Evolutionary conservation across 2,329 filamentous ascomycete genomes (phyloP).

Genomic region (Phaeosphaeriaceae sp.): DNA sequence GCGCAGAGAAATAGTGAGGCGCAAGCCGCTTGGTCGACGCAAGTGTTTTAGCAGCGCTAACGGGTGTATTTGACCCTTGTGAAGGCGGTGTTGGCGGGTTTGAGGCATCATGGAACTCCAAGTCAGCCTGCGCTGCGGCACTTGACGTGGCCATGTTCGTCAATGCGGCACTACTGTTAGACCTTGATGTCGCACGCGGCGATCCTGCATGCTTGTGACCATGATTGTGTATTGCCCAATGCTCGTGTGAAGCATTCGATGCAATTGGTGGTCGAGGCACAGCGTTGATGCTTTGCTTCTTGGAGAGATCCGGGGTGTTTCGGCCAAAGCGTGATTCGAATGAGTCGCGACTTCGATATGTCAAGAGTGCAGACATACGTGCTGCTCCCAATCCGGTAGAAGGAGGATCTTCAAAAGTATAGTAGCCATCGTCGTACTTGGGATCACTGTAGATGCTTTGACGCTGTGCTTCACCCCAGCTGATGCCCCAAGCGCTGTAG

Average conservation of each 20-base stretch:
- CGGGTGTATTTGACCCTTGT: slow-evolving; percentile 20
- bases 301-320: slow-evolving; percentile 86
- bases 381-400: slow-evolving; percentile 87
- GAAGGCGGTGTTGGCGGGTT: slow-evolving; percentile 36
- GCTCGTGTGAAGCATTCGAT: slow-evolving; percentile 49
- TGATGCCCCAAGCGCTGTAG: slow-evolving; percentile 89
- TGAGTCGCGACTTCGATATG: slow-evolving; percentile 94
- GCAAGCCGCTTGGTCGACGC: slow-evolving; percentile 50
- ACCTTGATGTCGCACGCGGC: slow-evolving; percentile 48
- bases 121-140: slow-evolving; percentile 45
- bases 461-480: slow-evolving; percentile 86
- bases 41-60: slow-evolving; percentile 13
- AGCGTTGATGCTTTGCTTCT: slow-evolving; percentile 82
- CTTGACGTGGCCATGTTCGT: slow-evolving; percentile 13
- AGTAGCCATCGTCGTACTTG: slow-evolving; percentile 98
- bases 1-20: slow-evolving; percentile 92
- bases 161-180: slow-evolving; percentile 40
- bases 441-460: slow-evolving; percentile 98
- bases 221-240: slow-evolving; percentile 62
- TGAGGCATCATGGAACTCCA: slow-evolving; percentile 56
- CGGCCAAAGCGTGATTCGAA: slow-evolving; percentile 95
- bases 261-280: slow-evolving; percentile 57
- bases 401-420: slow-evolving; percentile 85
- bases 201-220: slow-evolving; percentile 58
- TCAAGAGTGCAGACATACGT: slow-evolving; percentile 94